phyloP scores from a whole-genome alignment of 306 rosid species.

The Glycine soja region DNA sequence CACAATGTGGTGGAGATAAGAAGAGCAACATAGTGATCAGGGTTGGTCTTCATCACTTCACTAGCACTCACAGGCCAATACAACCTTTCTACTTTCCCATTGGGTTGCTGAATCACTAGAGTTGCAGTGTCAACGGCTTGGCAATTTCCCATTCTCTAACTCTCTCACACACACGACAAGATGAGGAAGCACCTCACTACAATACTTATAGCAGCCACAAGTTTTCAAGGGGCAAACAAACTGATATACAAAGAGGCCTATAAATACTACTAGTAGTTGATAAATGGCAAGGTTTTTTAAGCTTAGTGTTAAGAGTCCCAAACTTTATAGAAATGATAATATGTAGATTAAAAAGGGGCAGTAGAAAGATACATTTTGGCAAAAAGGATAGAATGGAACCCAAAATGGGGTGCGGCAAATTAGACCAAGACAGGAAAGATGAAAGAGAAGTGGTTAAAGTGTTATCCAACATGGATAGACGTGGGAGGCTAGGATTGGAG shows the following conservation, averaged over 20 bases:
- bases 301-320: background rate
- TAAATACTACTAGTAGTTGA: conserved; percentile 13
- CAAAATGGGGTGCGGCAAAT: conserved; percentile 44
- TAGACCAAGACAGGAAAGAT: conserved; percentile 34
- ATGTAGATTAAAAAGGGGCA: background rate
- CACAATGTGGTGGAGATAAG: conserved; percentile 89
- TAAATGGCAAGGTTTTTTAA: background rate
- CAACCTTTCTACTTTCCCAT: conserved; percentile 80
- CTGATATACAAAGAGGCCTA: conserved; percentile 35
- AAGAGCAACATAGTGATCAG: conserved; percentile 96
- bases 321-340: conserved; percentile 36
- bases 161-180: conserved; percentile 18
- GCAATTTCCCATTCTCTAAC: conserved; percentile 84
- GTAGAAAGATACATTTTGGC: conserved; percentile 5
- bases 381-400: conserved; percentile 42
- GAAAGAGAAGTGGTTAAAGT: background rate
- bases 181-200: background rate
- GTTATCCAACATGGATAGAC: conserved; percentile 40
- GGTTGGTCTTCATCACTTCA: conserved; percentile 86
- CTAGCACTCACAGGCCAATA: conserved; percentile 83
- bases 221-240: conserved; percentile 38
- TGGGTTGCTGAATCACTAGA: conserved; percentile 83
- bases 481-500: conserved; percentile 54
- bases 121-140: conserved; percentile 97
- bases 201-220: conserved; percentile 32